phyloP scores from a whole-genome alignment of 352 stramenopile species.

The Plasmopara muralis region DNA sequence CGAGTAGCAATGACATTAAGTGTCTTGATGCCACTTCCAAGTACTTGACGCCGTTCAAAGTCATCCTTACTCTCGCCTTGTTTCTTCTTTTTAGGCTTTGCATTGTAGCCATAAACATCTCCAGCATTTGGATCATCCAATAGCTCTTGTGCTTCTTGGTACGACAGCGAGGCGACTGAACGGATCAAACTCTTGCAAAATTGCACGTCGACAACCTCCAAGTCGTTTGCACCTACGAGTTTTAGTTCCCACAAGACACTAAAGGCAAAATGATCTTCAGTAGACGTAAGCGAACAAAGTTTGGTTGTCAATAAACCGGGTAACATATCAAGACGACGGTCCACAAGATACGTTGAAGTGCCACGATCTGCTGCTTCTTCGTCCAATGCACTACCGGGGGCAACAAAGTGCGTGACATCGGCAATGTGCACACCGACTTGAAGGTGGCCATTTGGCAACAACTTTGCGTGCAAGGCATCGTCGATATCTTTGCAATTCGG shows the following conservation, averaged over 20 bases:
- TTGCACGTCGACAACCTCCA: slow-evolving; percentile 91
- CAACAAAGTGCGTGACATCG: slow-evolving; percentile 98
- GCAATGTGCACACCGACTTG: slow-evolving; percentile 98
- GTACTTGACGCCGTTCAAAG: slow-evolving; percentile 32
- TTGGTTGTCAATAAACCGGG: slow-evolving; percentile 95
- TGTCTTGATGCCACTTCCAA: slow-evolving; percentile 85
- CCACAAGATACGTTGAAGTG: slow-evolving; percentile 98
- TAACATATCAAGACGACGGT: slow-evolving; percentile 98
- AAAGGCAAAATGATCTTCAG: slow-evolving; percentile 79
- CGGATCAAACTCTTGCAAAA: slow-evolving; percentile 99
- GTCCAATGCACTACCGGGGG: slow-evolving; percentile 90
- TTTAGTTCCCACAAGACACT: slow-evolving; percentile 75
- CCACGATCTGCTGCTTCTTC: slow-evolving; percentile 87
- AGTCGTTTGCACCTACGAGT: slow-evolving; percentile 49
- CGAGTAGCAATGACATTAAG: slow-evolving; percentile 88
- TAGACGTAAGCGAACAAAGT: slow-evolving; percentile 91
- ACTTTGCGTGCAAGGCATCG: slow-evolving; percentile 93
- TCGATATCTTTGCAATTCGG: slow-evolving; percentile 96
- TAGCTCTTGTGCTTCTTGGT: slow-evolving; percentile 95
- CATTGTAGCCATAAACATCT: slow-evolving; percentile 30
- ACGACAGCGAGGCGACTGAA: slow-evolving; percentile 93
- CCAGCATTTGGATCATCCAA: slow-evolving; percentile 85
- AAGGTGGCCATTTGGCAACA: slow-evolving; percentile 89
- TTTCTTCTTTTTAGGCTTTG: slow-evolving; percentile 30
- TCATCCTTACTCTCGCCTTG: slow-evolving; percentile 31